These are phyloP conservation scores for Debaryomycetaceae sp. DNA, from an alignment of 1,139 yeast species.

Conservation along the genomic window DNA sequence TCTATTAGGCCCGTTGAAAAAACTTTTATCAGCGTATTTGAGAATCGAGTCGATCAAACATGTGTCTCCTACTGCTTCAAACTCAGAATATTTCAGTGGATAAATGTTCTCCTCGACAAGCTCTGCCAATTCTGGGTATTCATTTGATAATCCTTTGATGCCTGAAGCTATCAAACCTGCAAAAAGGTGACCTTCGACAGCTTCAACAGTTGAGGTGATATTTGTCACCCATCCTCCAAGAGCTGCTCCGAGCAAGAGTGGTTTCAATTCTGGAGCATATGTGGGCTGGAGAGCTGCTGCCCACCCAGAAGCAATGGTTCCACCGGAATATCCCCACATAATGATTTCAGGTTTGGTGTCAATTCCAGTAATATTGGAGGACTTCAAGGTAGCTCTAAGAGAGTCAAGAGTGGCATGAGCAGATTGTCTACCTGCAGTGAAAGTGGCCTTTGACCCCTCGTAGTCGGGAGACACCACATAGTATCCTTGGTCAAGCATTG, in stretches of 20 bases:
- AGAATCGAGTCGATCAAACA: conserved; percentile 2
- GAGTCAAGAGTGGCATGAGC: conserved; percentile 32
- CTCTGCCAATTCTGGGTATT: conserved; percentile 20
- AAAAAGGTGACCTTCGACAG: conserved; percentile 20
- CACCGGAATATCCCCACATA: conserved; percentile 42
- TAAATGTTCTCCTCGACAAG: conserved; percentile 4
- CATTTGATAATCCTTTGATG: conserved; percentile 23
- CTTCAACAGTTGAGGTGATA: conserved; percentile 17
- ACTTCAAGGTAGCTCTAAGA: conserved; percentile 25
- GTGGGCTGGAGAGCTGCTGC: conserved; percentile 30
- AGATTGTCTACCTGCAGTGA: conserved; percentile 28
- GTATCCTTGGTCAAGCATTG: conserved; percentile 28
- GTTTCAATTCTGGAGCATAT: conserved; percentile 29
- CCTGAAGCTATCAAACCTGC: conserved; percentile 28
- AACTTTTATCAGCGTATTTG: conserved; percentile 1
- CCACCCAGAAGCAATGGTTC: conserved; percentile 36
- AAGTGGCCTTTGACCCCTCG: conserved; percentile 28
- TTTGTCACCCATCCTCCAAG: conserved; percentile 30
- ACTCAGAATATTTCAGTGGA: conserved; percentile 1
- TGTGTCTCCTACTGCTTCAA: not conserved
- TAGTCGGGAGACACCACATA: conserved; percentile 34
- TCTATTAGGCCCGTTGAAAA: conserved; percentile 7
- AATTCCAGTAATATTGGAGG: conserved; percentile 27
- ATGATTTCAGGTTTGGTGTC: conserved; percentile 22
- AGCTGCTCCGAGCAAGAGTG: conserved; percentile 23